Conservation (phyloP, 306 rosid species). For the Ziziphus jujuba region DNA sequence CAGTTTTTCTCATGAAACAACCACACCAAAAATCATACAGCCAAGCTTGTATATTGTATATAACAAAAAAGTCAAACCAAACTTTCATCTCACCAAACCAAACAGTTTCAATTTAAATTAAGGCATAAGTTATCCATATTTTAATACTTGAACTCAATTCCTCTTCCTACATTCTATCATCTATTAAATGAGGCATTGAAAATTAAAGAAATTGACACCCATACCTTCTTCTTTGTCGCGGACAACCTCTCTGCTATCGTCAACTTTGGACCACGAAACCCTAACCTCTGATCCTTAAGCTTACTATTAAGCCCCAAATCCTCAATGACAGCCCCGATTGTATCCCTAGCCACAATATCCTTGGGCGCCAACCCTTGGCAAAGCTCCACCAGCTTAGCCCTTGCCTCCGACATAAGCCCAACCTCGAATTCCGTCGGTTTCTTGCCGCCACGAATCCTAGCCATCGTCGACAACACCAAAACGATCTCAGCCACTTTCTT, state of each 20-base stretch:
- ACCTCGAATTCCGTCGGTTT: conserved; percentile 64
- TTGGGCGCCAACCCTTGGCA: conserved; percentile 75
- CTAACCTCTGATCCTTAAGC: conserved; percentile 73
- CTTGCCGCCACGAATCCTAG: conserved; percentile 67
- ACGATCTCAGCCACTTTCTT: conserved; percentile 95
- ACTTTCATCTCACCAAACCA: not conserved
- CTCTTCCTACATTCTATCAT: not conserved
- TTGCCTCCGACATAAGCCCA: conserved; percentile 80
- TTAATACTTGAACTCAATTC: no score
- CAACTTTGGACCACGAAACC: conserved; percentile 75
- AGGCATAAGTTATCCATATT: no score
- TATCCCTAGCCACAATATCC: conserved; percentile 70
- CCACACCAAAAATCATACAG: not conserved
- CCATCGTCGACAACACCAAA: conserved; percentile 76
- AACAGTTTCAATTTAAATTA: not conserved
- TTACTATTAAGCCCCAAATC: conserved; percentile 77
- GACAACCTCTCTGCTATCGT: conserved; percentile 68
- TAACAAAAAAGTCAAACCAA: no score
- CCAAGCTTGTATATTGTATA: not conserved
- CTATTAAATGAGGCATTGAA: not conserved
- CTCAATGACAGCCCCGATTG: conserved; percentile 68
- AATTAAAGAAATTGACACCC: conserved; percentile 7
- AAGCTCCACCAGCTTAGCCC: conserved; percentile 58
- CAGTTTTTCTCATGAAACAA: not conserved
- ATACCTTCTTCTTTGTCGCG: conserved; percentile 68